Percentiles rank a stretch among this genome's conserved stretches.
Conservation (phyloP, 257 asterid species). For the Jaltomata sinuosa region DNA sequence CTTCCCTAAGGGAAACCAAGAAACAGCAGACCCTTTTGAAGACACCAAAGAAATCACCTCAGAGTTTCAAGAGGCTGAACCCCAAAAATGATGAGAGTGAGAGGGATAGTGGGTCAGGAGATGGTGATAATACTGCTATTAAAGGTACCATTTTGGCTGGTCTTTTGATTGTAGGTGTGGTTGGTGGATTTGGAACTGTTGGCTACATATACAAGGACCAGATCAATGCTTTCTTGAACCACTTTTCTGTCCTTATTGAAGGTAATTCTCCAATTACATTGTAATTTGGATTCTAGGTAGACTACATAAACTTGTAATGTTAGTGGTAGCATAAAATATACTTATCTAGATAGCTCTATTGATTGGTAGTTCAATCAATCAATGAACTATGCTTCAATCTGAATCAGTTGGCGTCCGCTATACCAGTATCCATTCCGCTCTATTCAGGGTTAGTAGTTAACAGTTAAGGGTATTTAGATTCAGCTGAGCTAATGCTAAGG, state of each 20-base stretch:
- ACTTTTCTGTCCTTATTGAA: slow-evolving; percentile 65
- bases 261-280: slow-evolving; percentile 8
- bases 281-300: neutral
- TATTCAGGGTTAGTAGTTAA: neutral
- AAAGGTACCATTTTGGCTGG: slow-evolving; percentile 70
- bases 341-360: neutral
- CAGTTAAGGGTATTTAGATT: neutral
- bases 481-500: neutral
- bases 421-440: neutral
- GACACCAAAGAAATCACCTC: slow-evolving; percentile 52
- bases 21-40: slow-evolving; percentile 48
- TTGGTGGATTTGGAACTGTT: slow-evolving; percentile 82
- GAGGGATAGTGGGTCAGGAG: slow-evolving; percentile 37
- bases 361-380: neutral
- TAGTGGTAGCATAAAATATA: neutral
- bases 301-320: neutral
- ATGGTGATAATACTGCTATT: slow-evolving; percentile 46
- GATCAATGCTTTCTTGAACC: slow-evolving; percentile 74
- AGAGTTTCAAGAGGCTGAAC: slow-evolving; percentile 42
- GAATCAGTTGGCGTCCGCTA: neutral
- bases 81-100: slow-evolving; percentile 34
- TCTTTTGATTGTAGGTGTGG: slow-evolving; percentile 35
- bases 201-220: slow-evolving; percentile 84
- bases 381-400: neutral
- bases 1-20: slow-evolving; percentile 71